These are phyloP conservation scores for Puccinellia tenuiflora DNA, from an alignment of 176 grass and related monocot species.

Conservation along the genomic window DNA sequence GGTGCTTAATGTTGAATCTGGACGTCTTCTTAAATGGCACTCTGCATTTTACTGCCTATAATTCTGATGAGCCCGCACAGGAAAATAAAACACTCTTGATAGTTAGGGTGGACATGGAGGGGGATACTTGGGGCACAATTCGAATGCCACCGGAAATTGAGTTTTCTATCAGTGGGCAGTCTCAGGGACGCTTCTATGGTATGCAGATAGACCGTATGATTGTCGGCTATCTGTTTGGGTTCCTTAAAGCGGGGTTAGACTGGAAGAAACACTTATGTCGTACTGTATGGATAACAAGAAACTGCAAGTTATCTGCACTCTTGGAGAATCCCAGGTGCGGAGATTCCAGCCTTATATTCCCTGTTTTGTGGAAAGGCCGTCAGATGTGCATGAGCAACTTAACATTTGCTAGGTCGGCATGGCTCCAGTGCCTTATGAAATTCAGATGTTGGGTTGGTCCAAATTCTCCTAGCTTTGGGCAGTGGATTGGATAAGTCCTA, in stretches of 20 bases:
- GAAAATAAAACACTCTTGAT: too few relatives aligned
- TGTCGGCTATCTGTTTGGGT: background rate
- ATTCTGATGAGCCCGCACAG: background rate
- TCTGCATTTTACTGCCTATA: background rate
- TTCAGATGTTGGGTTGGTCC: background rate
- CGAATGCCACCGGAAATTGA: background rate
- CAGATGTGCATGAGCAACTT: background rate
- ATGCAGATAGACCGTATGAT: background rate
- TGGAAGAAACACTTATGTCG: background rate
- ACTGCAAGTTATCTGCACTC: background rate
- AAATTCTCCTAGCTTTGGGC: background rate
- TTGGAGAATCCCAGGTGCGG: background rate
- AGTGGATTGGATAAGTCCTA: background rate
- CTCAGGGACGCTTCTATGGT: background rate
- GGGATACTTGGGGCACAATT: background rate
- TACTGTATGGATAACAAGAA: background rate
- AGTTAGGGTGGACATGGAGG: background rate
- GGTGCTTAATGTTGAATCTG: background rate
- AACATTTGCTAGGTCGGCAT: background rate
- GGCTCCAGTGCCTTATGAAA: background rate
- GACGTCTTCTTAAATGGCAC: background rate
- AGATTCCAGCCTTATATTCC: background rate
- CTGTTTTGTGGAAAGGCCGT: background rate
- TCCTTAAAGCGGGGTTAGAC: background rate
- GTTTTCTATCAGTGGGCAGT: background rate